Percentiles rank a stretch among this genome's conserved stretches.
These are phyloP conservation scores for Mycena vulgaris DNA, from an alignment of 768 basidiomycete species.

Conservation along the genomic window DNA sequence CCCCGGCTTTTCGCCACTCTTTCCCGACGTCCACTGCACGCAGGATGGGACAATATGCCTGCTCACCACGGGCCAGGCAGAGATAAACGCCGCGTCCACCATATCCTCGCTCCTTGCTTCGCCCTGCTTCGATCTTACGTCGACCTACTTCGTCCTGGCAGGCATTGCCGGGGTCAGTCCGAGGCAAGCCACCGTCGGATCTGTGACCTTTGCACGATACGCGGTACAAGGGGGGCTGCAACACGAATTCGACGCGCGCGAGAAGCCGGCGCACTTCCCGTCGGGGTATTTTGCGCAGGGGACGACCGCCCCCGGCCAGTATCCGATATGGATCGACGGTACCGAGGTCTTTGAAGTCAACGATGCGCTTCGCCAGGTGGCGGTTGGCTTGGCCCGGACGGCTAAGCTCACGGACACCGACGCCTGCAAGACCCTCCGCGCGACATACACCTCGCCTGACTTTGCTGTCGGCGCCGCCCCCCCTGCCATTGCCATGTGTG, in stretches of 20 bases:
- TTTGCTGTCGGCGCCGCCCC: slow-evolving; percentile 48
- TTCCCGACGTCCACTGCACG: slow-evolving; percentile 52
- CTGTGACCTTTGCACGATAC: slow-evolving; percentile 52
- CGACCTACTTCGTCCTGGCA: slow-evolving; percentile 54
- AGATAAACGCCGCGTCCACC: slow-evolving; percentile 56
- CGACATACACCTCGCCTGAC: slow-evolving; percentile 40
- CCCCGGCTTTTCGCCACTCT: slow-evolving; percentile 53
- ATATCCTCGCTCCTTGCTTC: slow-evolving; percentile 49
- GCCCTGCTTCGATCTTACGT: slow-evolving; percentile 48
- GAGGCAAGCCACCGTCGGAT: slow-evolving; percentile 48
- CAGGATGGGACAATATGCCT: slow-evolving; percentile 49
- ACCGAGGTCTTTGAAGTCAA: slow-evolving; percentile 59
- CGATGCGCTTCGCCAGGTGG: slow-evolving; percentile 49
- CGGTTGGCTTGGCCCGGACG: slow-evolving; percentile 41
- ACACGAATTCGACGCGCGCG: slow-evolving; percentile 56
- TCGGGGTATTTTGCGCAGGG: slow-evolving; percentile 48
- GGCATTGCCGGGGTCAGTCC: slow-evolving; percentile 57
- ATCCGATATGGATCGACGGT: slow-evolving; percentile 34
- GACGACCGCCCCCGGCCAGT: slow-evolving; percentile 28
- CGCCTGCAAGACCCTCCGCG: slow-evolving; percentile 38
- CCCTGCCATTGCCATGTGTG: slow-evolving; percentile 46
- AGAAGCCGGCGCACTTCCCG: slow-evolving; percentile 52
- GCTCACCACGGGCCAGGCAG: slow-evolving; percentile 50
- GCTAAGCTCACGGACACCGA: slow-evolving; percentile 40
- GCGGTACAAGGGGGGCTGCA: slow-evolving; percentile 50